These are phyloP conservation scores for Neurospora hispaniola DNA, from an alignment of 495 filamentous ascomycete species.

Conservation along the genomic window DNA sequence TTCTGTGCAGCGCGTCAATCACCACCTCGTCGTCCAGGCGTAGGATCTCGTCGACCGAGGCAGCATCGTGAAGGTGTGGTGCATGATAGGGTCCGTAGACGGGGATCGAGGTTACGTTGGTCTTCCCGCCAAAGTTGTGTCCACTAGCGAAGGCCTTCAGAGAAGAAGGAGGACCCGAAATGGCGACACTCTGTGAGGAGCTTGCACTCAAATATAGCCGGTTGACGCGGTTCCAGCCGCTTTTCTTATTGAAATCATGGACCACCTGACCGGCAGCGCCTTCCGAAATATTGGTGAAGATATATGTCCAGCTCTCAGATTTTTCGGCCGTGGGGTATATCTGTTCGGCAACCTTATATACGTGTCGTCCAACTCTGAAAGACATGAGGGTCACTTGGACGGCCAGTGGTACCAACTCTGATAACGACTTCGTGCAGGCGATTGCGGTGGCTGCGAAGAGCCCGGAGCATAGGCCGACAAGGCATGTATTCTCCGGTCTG, in stretches of 20 bases:
- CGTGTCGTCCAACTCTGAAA: conserved; percentile 57
- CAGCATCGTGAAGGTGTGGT: conserved; percentile 52
- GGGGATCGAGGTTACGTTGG: conserved; percentile 43
- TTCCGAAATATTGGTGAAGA: conserved; percentile 35
- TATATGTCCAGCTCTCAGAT: conserved; percentile 47
- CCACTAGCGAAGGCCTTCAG: conserved; percentile 47
- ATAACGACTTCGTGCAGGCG: conserved; percentile 54
- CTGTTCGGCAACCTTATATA: conserved; percentile 39
- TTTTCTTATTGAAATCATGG: conserved; percentile 39
- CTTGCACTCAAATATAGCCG: conserved; percentile 67
- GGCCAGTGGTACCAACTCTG: conserved; percentile 54
- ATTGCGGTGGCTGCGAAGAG: conserved; percentile 64
- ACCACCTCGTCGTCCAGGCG: conserved; percentile 28
- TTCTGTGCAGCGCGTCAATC: conserved; percentile 29
- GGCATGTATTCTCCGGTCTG: conserved; percentile 32
- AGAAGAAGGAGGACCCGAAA: conserved; percentile 67
- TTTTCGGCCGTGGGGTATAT: conserved; percentile 38
- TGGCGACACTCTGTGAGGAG: conserved; percentile 55
- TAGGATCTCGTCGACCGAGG: conserved; percentile 53
- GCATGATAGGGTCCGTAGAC: conserved; percentile 80
- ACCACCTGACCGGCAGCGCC: conserved; percentile 36
- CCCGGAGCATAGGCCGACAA: conserved; percentile 61
- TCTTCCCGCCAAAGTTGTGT: conserved; percentile 44
- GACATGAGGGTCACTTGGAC: conserved; percentile 63
- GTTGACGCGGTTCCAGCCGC: conserved; percentile 29